Percentiles rank a stretch among this genome's conserved stretches.
These are phyloP conservation scores for Alternaria metachromatica DNA, from an alignment of 2,329 filamentous ascomycete species.

Conservation along the genomic window DNA sequence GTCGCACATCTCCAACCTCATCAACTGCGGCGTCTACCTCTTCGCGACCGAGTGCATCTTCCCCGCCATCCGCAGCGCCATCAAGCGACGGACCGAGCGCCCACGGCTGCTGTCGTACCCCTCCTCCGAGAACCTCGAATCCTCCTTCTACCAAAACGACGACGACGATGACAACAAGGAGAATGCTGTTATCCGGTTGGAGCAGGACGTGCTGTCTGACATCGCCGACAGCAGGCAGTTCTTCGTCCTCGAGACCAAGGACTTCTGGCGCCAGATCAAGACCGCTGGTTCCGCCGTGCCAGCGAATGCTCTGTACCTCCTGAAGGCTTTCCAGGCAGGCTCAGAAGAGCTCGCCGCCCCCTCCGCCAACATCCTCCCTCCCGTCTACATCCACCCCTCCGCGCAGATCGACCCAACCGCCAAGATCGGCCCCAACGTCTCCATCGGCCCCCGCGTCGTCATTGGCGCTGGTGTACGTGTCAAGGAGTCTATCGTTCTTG, in stretches of 20 bases:
- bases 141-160: slow-evolving; percentile 64
- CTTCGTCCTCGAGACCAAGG: slow-evolving; percentile 97
- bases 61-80: slow-evolving; percentile 90
- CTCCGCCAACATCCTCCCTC: slow-evolving; percentile 85
- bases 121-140: slow-evolving; percentile 89
- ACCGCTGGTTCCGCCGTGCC: slow-evolving; percentile 96
- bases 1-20: slow-evolving; percentile 95
- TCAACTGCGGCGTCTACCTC: slow-evolving; percentile 99
- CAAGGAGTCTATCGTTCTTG: slow-evolving; percentile 95
- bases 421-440: slow-evolving; percentile 96
- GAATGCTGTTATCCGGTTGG: slow-evolving; percentile 88
- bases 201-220: slow-evolving; percentile 96
- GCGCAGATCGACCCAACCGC: slow-evolving; percentile 91
- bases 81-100: slow-evolving; percentile 92
- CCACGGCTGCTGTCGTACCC: slow-evolving; percentile 94
- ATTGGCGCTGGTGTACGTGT: slow-evolving; percentile 88
- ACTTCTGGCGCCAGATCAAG: slow-evolving; percentile 99
- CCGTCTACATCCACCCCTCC: slow-evolving; percentile 93
- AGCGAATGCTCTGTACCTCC: slow-evolving; percentile 94
- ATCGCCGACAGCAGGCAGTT: slow-evolving; percentile 97
- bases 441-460: slow-evolving; percentile 85
- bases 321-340: slow-evolving; percentile 85
- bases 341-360: slow-evolving; percentile 82
- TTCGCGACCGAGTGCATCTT: slow-evolving; percentile 96
- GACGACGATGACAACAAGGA: slow-evolving; percentile 76